Conservation (phyloP, 1,284 basidiomycete genomes). For the Gomphus bonarii region DNA sequence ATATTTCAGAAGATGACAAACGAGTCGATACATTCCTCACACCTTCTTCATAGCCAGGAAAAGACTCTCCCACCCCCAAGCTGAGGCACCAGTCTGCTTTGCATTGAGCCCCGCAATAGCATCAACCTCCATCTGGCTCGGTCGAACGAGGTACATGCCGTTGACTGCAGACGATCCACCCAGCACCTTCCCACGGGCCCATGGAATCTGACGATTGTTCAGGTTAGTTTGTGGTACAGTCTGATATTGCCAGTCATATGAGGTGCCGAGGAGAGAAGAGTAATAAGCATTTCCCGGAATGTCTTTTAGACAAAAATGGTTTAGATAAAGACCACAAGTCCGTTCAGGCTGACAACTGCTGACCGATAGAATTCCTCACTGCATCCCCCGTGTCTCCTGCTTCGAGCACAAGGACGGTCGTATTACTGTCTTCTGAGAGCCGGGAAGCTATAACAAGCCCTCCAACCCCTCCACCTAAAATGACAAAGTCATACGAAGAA, state of each 20-base stretch:
- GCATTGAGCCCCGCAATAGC: conserved; percentile 39
- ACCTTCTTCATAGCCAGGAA: conserved; percentile 47
- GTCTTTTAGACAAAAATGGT: conserved; percentile 20
- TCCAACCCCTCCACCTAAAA: conserved; percentile 59
- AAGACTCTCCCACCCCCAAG: conserved; percentile 48
- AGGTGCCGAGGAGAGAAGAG: conserved; percentile 34
- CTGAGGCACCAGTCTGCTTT: conserved; percentile 21
- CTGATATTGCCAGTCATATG: conserved; percentile 55
- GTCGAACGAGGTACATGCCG: conserved; percentile 57
- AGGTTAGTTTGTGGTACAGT: conserved; percentile 41
- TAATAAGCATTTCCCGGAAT: conserved; percentile 43
- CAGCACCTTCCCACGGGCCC: conserved; percentile 60
- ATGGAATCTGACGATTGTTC: conserved; percentile 28
- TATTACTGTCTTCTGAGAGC: conserved; percentile 57
- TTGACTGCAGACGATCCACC: conserved; percentile 67
- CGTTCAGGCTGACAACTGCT: conserved; percentile 12
- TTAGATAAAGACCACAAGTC: neutral
- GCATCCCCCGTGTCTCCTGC: conserved; percentile 53
- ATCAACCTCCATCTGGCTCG: conserved; percentile 42
- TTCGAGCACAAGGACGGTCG: conserved; percentile 66
- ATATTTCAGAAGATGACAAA: neutral
- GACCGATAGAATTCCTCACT: conserved; percentile 29
- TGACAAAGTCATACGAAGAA: conserved; percentile 45
- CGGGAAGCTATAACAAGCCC: conserved; percentile 65
- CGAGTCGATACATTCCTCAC: conserved; percentile 14